These are phyloP conservation scores for Yamadazyma tumulicola DNA, from an alignment of 805 yeast genomes.

Conservation along the genomic window DNA sequence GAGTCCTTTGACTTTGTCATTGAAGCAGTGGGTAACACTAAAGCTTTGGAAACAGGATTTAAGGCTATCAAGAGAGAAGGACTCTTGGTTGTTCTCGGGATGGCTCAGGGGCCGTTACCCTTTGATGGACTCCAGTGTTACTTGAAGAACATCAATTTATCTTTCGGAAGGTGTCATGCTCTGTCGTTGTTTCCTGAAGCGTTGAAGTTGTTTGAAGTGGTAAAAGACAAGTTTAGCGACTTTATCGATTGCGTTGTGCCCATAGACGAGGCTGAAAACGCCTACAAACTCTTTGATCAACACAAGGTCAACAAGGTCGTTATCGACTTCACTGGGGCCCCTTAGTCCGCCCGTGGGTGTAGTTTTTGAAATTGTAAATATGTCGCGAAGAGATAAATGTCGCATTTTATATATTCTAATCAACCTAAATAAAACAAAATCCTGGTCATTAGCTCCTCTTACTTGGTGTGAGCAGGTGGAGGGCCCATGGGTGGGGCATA, in stretches of 20 bases:
- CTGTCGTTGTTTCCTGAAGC: slow-evolving; percentile 55
- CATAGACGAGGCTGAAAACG: slow-evolving; percentile 43
- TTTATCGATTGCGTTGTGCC: slow-evolving; percentile 49
- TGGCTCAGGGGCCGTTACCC: slow-evolving; percentile 56
- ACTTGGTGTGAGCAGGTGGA: slow-evolving; percentile 13
- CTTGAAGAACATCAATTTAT: slow-evolving; percentile 51
- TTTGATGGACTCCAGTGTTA: slow-evolving; percentile 57
- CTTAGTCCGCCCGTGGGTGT: no score
- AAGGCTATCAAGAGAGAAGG: slow-evolving; percentile 57
- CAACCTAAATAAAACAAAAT: no score
- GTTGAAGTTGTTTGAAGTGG: slow-evolving; percentile 41
- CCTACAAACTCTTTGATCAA: slow-evolving; percentile 49
- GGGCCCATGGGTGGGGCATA: slow-evolving; percentile 11
- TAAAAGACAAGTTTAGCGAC: slow-evolving; percentile 44
- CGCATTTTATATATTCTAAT: no score
- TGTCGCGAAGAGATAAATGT: background rate
- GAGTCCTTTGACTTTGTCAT: slow-evolving; percentile 59
- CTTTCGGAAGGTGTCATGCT: slow-evolving; percentile 64
- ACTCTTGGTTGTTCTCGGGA: slow-evolving; percentile 55
- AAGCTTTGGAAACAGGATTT: slow-evolving; percentile 50
- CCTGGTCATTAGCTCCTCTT: no score
- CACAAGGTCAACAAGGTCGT: slow-evolving; percentile 56
- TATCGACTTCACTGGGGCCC: slow-evolving; percentile 29
- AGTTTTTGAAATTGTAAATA: no score
- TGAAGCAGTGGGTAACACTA: slow-evolving; percentile 56